Evolutionary conservation across 768 basidiomycete species (phyloP), one percentile per base, ranked within the genome.

Genomic region (Naematelia encephala): DNA sequence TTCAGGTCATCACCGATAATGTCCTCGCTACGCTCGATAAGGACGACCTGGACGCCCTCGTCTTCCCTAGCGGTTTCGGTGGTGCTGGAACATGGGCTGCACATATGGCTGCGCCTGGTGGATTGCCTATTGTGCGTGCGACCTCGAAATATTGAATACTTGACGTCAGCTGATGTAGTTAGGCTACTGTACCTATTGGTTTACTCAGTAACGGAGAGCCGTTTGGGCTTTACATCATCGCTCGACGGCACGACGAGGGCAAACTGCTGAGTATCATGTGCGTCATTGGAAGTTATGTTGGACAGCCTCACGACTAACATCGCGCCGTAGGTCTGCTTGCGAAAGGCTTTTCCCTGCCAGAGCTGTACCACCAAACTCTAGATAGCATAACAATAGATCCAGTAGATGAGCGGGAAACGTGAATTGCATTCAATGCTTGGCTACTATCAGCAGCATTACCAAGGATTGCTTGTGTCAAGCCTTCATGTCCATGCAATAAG

Each of bases 221-320:
- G 11, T 57, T 61, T 50, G 60, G 60, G 5, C 48, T 55, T 19
- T 51, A 52, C 43, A 50, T 61, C 45, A 51, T 61, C 27, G 54
- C 54, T 16, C 19, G 55, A 22, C 19, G 54, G n/a, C 44, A 51
- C 13, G 60, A 34, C 2, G 60, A 61, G 22, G 54, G 42, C 16
- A 57, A 34, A 1, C 45, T 61, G 11, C 26, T 61, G 25, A 16
- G 54, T 19, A 56, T 61, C 21, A 61, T 61, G 60, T 50, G 14
- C n/a, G 25, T 26, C 22, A 4, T 39, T n/a, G n/a, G n/a, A n/a
- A n/a, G n/a, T n/a, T n/a, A n/a, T n/a, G n/a, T n/a, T n/a, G n/a
- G n/a, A n/a, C n/a, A n/a, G n/a, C n/a, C n/a, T n/a, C n/a, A n/a
- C n/a, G n/a, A n/a, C n/a, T n/a, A n/a, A n/a, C n/a, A n/a, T n/a